A percentile compares a stretch with the other conserved stretches of the same genome.
Conservation (phyloP, 2,329 filamentous ascomycete species). For the Canariomyces notabilis region DNA sequence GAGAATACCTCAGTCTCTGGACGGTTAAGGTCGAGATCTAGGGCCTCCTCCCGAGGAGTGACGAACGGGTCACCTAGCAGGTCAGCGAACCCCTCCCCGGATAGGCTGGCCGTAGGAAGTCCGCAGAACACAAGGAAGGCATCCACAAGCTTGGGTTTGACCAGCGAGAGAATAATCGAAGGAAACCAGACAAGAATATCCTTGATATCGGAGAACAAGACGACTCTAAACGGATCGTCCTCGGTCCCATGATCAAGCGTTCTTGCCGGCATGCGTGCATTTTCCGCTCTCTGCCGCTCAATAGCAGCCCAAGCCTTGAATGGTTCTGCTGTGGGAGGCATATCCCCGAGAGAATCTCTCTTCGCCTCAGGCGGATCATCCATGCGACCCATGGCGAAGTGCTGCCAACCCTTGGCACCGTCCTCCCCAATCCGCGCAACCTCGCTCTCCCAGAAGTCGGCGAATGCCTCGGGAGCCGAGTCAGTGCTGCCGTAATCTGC, state of each 20-base stretch:
- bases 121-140: conserved; percentile 66
- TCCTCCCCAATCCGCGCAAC: conserved; percentile 70
- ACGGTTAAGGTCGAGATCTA: conserved; percentile 21
- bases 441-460: conserved; percentile 85
- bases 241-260: conserved; percentile 69
- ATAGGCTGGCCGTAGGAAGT: conserved; percentile 47
- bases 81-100: conserved; percentile 26
- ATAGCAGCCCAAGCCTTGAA: conserved; percentile 48
- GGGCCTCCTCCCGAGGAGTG: conserved; percentile 30
- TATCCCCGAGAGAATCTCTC: conserved; percentile 17
- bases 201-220: conserved; percentile 73
- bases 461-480: conserved; percentile 44
- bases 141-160: conserved; percentile 53
- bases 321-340: conserved; percentile 36
- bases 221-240: conserved; percentile 76
- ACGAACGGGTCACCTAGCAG: conserved; percentile 51
- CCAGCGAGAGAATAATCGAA: conserved; percentile 26
- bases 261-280: conserved; percentile 60
- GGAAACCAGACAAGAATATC: conserved; percentile 55
- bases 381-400: conserved; percentile 40
- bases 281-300: conserved; percentile 48
- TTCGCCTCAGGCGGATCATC: conserved; percentile 40
- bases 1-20: neutral
- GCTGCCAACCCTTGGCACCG: conserved; percentile 64
- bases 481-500: conserved; percentile 25